Evolutionary conservation across 805 yeast genomes (phyloP).

Genomic region (Lipomyces sp.): DNA sequence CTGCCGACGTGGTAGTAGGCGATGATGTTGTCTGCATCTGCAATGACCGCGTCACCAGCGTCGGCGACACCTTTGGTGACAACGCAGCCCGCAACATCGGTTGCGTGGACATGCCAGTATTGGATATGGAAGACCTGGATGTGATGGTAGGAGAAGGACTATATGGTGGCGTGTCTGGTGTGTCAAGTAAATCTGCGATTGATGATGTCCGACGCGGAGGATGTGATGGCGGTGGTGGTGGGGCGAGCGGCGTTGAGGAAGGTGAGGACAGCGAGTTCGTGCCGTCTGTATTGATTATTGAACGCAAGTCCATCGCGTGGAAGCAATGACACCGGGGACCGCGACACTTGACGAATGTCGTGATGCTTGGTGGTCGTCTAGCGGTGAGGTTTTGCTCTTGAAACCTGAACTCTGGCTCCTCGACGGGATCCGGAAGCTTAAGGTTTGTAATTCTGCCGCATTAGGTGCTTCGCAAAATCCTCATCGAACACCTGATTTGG

Average conservation of each 20-base stretch:
- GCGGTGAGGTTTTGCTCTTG: not conserved
- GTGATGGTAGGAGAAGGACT: slow-evolving; percentile 14
- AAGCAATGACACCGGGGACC: not conserved
- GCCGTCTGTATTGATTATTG: slow-evolving; percentile 25
- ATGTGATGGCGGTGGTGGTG: slow-evolving; percentile 15
- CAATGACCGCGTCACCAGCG: slow-evolving; percentile 6
- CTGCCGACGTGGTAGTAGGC: not conserved
- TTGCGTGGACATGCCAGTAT: slow-evolving; percentile 3
- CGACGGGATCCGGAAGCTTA: no score
- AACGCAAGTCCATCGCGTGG: slow-evolving; percentile 21
- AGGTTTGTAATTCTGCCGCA: not conserved
- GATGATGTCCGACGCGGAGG: slow-evolving; percentile 27
- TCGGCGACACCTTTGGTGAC: slow-evolving; percentile 7
- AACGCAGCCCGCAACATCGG: slow-evolving; percentile 14
- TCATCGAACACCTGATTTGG: not conserved
- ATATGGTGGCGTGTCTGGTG: slow-evolving; percentile 21
- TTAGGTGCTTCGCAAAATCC: not conserved
- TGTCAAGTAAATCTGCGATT: slow-evolving; percentile 24
- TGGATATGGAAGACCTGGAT: slow-evolving; percentile 7
- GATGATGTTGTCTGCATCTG: slow-evolving; percentile 1
- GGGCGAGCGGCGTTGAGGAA: slow-evolving; percentile 4
- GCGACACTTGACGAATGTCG: not conserved
- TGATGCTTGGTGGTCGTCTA: not conserved
- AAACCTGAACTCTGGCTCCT: no score
- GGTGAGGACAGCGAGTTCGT: not conserved